Conservation (phyloP, 1,284 basidiomycete species). For the Trametes hirsuta region DNA sequence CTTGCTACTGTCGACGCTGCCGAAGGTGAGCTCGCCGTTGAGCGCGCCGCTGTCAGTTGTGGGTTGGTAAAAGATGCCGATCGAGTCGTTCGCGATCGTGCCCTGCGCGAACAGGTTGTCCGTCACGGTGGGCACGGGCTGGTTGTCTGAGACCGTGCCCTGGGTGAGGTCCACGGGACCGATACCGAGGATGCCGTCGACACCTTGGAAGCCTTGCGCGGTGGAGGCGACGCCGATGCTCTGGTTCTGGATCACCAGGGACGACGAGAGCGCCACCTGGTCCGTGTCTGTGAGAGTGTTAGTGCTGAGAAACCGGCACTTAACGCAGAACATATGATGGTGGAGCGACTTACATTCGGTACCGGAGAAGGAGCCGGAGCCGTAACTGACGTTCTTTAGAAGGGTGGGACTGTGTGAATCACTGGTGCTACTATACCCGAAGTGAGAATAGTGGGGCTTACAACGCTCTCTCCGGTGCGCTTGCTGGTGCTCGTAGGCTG, state of each 20-base stretch:
- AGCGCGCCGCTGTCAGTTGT: slow-evolving; percentile 36
- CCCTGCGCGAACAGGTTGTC: slow-evolving; percentile 45
- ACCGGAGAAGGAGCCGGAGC: slow-evolving; percentile 54
- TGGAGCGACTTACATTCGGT: slow-evolving; percentile 45
- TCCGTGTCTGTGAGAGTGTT: slow-evolving; percentile 43
- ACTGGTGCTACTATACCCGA: not conserved
- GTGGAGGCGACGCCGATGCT: slow-evolving; percentile 53
- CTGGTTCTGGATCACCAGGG: slow-evolving; percentile 51
- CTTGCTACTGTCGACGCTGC: slow-evolving; percentile 48
- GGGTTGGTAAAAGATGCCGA: slow-evolving; percentile 57
- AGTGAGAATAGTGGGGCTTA: slow-evolving; percentile 23
- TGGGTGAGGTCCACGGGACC: slow-evolving; percentile 55
- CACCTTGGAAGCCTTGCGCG: slow-evolving; percentile 43
- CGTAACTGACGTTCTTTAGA: slow-evolving; percentile 47
- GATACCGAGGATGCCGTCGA: slow-evolving; percentile 62
- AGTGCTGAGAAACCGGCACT: not conserved
- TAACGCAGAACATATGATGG: not conserved
- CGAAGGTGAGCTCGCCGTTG: slow-evolving; percentile 54
- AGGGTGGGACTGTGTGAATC: slow-evolving; percentile 5
- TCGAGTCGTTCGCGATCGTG: slow-evolving; percentile 43
- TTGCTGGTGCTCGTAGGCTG: slow-evolving; percentile 45
- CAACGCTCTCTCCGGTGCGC: slow-evolving; percentile 46
- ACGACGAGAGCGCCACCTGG: slow-evolving; percentile 45
- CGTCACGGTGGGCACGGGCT: slow-evolving; percentile 40
- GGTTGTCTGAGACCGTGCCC: slow-evolving; percentile 36